Percentiles rank a stretch among this genome's conserved stretches.
phyloP scores from a whole-genome alignment of 2,329 filamentous ascomycete species.

The Falciphora oryzae region DNA sequence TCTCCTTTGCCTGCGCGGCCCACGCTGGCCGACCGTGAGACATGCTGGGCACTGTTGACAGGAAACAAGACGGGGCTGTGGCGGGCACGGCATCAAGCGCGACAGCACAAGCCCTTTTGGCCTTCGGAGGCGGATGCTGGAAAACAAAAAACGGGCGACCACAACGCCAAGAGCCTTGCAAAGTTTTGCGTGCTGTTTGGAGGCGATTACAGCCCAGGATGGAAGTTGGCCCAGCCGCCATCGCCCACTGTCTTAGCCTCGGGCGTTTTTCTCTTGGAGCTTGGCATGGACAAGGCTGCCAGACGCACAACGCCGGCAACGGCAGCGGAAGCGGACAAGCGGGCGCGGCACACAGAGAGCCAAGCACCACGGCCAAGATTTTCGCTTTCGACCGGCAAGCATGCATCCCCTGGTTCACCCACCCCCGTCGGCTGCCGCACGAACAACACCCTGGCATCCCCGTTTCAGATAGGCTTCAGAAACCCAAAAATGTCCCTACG shows the following conservation, averaged over 20 bases:
- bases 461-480: constrained; percentile 26
- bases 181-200: not conserved
- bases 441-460: constrained; percentile 3
- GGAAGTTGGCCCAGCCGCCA: not conserved
- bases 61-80: too few species aligned
- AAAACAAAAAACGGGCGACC: not conserved
- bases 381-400: too few species aligned
- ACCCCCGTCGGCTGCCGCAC: constrained; percentile 1
- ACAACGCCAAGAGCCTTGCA: not conserved
- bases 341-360: too few species aligned
- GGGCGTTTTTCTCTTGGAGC: not conserved
- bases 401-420: not conserved
- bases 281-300: not conserved
- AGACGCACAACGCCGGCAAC: not conserved
- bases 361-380: not conserved
- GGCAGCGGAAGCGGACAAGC: not conserved
- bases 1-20: not conserved
- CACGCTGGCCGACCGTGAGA: not conserved
- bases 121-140: not conserved
- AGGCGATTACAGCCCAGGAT: not conserved
- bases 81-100: too few species aligned
- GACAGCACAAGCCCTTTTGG: too few species aligned
- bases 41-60: not conserved
- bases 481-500: constrained; percentile 2
- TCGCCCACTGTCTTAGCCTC: not conserved